Evolutionary conservation across 768 basidiomycete species (phyloP), one percentile per base, ranked within the genome.

Genomic region (Agrocybe pediades): DNA sequence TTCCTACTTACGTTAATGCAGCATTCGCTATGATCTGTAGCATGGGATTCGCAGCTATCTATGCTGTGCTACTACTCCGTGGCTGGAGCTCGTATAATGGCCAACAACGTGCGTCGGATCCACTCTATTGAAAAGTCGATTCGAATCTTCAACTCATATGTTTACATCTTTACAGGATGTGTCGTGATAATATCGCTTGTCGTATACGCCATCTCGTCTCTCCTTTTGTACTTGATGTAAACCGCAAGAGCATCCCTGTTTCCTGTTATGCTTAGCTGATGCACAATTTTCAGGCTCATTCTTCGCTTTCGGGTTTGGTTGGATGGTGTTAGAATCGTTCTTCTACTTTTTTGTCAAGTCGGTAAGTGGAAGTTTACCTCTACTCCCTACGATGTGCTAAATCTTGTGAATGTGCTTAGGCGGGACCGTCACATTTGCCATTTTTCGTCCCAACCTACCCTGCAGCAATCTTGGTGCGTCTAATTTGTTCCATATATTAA

Each of bases 171-270:
- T 17, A 4, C 53, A 76, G 75, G 74, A 43, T 61, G 63, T 9
- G 63, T 75, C 29, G 60, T 73, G 39, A 60, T 72, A n/a, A 56
- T 61, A 7, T 57, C 72, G 9, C 59, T 73, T 24, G 55, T 50
- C 15, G 55, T 69, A 46, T 66, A 76, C 33, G 69, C 65, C 6
- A 33, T 72, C 40, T 69, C 69, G 11, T 57, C 70, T 7, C 62
- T 75, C 40, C 52, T 74, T 20, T 53, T 71, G 21, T 75, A 74
- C 49, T 61, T 75, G 46, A 74, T 77, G 75, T 74, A 47, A n/a
- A n/a, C 55, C 62, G 49, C 23, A 6, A 20, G 6, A 17, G 25
- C 24, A 42, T n/a, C n/a, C 25, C n/a, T 40, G 20, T 29, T 41
- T 20, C 16, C 42, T 17, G 13, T 49, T 30, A 41, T 23, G 16